phyloP scores from a whole-genome alignment of 2,329 filamentous ascomycete species.

The Sporothrix luriei region DNA sequence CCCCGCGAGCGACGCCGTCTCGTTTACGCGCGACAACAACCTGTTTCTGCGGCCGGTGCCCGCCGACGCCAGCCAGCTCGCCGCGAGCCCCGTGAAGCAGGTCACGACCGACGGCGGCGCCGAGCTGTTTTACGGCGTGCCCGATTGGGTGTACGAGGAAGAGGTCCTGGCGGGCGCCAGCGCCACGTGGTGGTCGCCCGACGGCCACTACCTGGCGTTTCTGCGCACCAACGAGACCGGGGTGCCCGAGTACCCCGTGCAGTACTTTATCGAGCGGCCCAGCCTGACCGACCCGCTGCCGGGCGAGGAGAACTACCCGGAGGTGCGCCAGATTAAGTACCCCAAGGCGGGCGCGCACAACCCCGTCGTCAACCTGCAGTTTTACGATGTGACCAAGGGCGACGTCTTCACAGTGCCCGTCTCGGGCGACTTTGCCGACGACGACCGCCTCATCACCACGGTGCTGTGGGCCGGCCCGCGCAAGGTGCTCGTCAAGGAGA shows the following conservation, averaged over 20 bases:
- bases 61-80: conserved; percentile 43
- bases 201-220: conserved; percentile 88
- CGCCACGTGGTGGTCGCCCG: conserved; percentile 93
- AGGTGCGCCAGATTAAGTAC: conserved; percentile 91
- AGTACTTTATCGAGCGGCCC: conserved; percentile 88
- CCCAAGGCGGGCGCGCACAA: conserved; percentile 95
- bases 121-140: conserved; percentile 91
- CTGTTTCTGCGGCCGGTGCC: conserved; percentile 71
- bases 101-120: conserved; percentile 86
- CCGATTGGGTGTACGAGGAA: conserved; percentile 94
- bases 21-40: conserved; percentile 91
- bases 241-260: conserved; percentile 88
- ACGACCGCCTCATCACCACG: conserved; percentile 88
- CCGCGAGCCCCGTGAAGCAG: conserved; percentile 55
- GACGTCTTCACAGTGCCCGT: conserved; percentile 81
- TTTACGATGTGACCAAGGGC: conserved; percentile 79
- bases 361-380: conserved; percentile 81
- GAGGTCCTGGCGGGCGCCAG: conserved; percentile 79
- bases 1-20: conserved; percentile 79
- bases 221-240: conserved; percentile 89
- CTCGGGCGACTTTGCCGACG: conserved; percentile 73
- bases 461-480: conserved; percentile 80
- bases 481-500: conserved; percentile 85
- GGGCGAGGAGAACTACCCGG: conserved; percentile 86
- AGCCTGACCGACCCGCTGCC: conserved; percentile 68